Evolutionary conservation across 805 yeast genomes (phyloP).

Genomic region (Wickerhamiella nectarea): DNA sequence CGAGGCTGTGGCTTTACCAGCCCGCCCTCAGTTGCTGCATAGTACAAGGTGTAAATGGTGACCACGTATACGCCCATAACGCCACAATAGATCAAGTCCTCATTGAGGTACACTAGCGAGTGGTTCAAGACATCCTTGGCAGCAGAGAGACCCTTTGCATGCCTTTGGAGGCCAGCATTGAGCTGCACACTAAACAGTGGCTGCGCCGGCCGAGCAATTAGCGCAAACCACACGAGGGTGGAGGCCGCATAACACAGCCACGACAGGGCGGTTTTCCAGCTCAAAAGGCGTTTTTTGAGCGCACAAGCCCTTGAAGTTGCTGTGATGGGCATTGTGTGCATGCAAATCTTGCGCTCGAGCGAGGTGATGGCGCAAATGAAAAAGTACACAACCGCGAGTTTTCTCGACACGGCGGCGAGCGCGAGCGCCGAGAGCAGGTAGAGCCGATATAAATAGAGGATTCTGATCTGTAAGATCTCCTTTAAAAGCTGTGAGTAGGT

Average conservation of each 20-base stretch:
- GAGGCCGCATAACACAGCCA: neutral
- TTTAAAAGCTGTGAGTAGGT: conserved; percentile 1
- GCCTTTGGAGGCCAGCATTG: neutral
- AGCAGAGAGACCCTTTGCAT: neutral
- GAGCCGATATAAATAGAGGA: neutral
- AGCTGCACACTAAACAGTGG: conserved; percentile 1
- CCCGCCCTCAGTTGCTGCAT: neutral
- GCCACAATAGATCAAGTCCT: neutral
- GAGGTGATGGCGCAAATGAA: neutral
- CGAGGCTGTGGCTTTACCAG: neutral
- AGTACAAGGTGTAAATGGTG: neutral
- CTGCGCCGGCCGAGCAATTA: neutral
- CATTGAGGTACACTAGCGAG: conserved; percentile 4
- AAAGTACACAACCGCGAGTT: neutral
- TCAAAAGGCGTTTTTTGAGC: neutral
- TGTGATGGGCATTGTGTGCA: neutral
- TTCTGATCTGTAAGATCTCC: neutral
- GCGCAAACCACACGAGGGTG: neutral
- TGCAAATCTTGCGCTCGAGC: neutral
- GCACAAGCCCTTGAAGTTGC: conserved; percentile 3
- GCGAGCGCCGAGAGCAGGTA: neutral
- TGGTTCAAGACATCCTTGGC: neutral
- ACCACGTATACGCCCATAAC: neutral
- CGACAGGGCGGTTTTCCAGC: neutral
- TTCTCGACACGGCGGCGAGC: neutral